These are phyloP conservation scores for Cynanchum wilfordii DNA, from an alignment of 257 asterid genomes.

Conservation along the genomic window DNA sequence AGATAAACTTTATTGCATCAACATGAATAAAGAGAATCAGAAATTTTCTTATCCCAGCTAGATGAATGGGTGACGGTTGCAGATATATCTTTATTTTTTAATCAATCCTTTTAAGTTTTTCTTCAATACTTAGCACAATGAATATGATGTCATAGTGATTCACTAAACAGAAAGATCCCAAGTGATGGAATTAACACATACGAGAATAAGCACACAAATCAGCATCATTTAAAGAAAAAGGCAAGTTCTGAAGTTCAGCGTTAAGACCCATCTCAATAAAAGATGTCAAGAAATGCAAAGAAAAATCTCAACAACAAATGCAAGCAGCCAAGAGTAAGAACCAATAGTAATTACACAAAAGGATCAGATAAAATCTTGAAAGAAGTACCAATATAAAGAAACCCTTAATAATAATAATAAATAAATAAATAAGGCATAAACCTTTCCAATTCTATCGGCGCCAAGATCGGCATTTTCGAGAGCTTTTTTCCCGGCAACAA, in stretches of 20 bases:
- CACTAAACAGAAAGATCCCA: not conserved
- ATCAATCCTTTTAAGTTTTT: not conserved
- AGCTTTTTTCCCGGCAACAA: slow-evolving; percentile 54
- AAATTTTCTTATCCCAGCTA: not conserved
- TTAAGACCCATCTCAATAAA: not conserved
- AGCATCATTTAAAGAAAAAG: not conserved
- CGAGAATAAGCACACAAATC: not conserved
- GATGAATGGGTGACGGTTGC: not conserved
- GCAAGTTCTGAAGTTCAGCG: not conserved
- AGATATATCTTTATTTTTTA: not conserved
- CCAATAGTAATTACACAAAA: not conserved
- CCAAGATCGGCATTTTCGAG: slow-evolving; percentile 50
- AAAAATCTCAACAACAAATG: not conserved
- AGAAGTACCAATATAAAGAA: not conserved
- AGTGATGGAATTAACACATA: not conserved
- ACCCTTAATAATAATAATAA: too few relatives aligned
- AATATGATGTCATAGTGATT: not conserved
- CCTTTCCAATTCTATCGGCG: slow-evolving; percentile 32
- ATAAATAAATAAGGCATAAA: not conserved
- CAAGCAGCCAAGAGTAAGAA: not conserved
- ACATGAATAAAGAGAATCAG: not conserved
- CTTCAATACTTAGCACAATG: not conserved
- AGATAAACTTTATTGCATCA: slow-evolving; percentile 10
- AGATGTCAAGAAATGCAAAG: not conserved
- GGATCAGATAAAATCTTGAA: not conserved